These are phyloP conservation scores for Ophiostoma piceae DNA, from an alignment of 2,329 filamentous ascomycete genomes.

Conservation along the genomic window DNA sequence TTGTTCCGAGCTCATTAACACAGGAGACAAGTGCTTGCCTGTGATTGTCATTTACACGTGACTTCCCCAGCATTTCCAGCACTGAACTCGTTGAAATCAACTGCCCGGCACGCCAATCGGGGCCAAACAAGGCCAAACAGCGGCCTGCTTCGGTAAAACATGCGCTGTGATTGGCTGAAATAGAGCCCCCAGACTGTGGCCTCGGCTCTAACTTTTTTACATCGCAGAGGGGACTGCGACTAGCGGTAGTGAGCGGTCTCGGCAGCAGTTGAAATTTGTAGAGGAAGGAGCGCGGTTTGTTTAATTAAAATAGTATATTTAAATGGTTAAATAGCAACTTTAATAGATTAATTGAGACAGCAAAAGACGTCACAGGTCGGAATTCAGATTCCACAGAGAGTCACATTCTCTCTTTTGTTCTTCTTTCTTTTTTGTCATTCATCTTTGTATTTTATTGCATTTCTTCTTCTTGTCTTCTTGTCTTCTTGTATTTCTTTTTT, in stretches of 20 bases:
- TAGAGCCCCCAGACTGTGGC: neutral
- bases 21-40: neutral
- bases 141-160: conserved; percentile 25
- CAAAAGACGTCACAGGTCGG: conserved; percentile 1
- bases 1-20: neutral
- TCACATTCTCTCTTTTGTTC: neutral
- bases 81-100: neutral
- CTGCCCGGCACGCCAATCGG: neutral
- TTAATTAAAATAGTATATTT: neutral
- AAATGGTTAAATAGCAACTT: neutral
- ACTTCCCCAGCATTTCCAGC: neutral
- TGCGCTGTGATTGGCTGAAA: conserved; percentile 24
- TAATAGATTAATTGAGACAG: neutral
- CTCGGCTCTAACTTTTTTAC: neutral
- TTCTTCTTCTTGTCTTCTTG: conserved; percentile 11
- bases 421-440: neutral
- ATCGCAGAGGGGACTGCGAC: neutral
- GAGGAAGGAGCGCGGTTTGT: neutral
- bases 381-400: neutral
- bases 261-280: neutral
- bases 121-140: neutral
- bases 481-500: conserved; percentile 3
- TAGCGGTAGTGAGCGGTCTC: conserved; percentile 1
- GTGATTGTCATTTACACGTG: conserved; percentile 11
- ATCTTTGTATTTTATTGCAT: neutral